phyloP scores from a whole-genome alignment of 2,329 filamentous ascomycete genomes.

The Scolecobasidium constrictum region DNA sequence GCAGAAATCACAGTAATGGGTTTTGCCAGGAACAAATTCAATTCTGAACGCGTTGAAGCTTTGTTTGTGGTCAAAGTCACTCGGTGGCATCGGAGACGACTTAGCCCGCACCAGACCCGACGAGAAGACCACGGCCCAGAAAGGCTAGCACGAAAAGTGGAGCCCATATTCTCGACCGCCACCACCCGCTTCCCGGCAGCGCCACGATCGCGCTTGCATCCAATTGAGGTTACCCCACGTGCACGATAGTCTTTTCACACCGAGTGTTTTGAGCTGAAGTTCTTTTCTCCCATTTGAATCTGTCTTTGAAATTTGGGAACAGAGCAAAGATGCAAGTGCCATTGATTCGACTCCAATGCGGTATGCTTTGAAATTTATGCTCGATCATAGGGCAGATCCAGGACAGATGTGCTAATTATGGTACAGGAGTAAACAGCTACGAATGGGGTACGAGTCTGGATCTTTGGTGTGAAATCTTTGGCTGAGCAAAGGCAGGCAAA shows the following conservation, averaged over 20 bases:
- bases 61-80: too few species aligned
- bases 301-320: too few species aligned
- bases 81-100: too few species aligned
- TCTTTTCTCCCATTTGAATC: too few species aligned
- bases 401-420: constrained; percentile 15
- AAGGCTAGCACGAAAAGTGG: too few species aligned
- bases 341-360: constrained; percentile 72
- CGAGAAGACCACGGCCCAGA: too few species aligned
- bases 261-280: too few species aligned
- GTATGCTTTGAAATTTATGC: constrained; percentile 27
- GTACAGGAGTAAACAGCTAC: constrained; percentile 87
- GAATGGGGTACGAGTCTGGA: constrained; percentile 62
- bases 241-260: background rate
- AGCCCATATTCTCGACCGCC: too few species aligned
- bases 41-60: too few species aligned
- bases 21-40: too few species aligned
- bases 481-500: constrained; percentile 51
- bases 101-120: too few species aligned
- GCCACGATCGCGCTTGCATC: background rate
- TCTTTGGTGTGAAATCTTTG: constrained; percentile 14
- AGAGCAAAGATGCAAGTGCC: constrained; percentile 62
- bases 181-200: background rate
- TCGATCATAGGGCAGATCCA: constrained; percentile 11
- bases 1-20: too few species aligned
- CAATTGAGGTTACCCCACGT: background rate